Percentiles rank a stretch among this genome's conserved stretches.
phyloP scores from a whole-genome alignment of 345 rosid genomes.

The Balakata baccata region DNA sequence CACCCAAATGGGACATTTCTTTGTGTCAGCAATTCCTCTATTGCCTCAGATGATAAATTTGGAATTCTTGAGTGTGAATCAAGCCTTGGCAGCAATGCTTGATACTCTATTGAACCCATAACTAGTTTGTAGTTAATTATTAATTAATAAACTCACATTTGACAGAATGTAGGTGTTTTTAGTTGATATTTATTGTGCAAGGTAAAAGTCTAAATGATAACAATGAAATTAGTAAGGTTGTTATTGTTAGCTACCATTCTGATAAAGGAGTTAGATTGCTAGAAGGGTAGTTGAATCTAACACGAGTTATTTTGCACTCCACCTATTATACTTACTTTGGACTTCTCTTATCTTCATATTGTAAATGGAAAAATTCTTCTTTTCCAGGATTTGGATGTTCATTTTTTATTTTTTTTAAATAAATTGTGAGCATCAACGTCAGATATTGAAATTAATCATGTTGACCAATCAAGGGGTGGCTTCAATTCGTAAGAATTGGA shows the following conservation, averaged over 20 bases:
- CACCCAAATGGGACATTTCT: slow-evolving; percentile 40
- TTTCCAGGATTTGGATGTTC: too few species aligned
- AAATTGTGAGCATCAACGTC: too few species aligned
- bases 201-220: not conserved
- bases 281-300: not conserved
- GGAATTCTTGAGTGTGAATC: slow-evolving; percentile 54
- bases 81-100: slow-evolving; percentile 49
- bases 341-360: too few species aligned
- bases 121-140: not conserved
- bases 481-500: too few species aligned
- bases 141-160: too few species aligned
- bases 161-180: not conserved
- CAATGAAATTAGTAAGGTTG: too few species aligned
- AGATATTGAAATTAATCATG: too few species aligned
- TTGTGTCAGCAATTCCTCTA: slow-evolving; percentile 63
- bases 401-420: too few species aligned
- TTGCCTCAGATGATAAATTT: slow-evolving; percentile 47
- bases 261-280: not conserved
- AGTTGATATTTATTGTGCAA: not conserved
- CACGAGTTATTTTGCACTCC: not conserved
- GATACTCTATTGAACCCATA: slow-evolving; percentile 25
- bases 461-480: too few species aligned
- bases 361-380: too few species aligned
- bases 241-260: not conserved
- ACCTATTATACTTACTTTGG: not conserved